These are phyloP conservation scores for Hanseniaspora hatyaiensis DNA, from an alignment of 805 yeast species.

Conservation along the genomic window DNA sequence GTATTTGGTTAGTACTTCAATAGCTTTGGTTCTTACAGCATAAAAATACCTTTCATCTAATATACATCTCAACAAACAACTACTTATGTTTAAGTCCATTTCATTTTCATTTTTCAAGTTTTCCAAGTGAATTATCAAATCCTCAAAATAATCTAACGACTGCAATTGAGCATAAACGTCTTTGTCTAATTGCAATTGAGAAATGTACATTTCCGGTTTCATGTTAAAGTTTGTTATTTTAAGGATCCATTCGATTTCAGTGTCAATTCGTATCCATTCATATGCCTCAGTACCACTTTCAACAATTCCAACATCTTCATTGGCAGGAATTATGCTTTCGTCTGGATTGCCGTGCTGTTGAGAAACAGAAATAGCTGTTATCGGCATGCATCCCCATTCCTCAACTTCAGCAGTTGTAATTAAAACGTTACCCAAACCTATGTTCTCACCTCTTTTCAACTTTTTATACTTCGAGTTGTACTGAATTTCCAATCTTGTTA, in stretches of 20 bases:
- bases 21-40: slow-evolving; percentile 83
- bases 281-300: slow-evolving; percentile 53
- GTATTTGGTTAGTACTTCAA: slow-evolving; percentile 57
- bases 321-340: slow-evolving; percentile 22
- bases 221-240: slow-evolving; percentile 58
- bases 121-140: slow-evolving; percentile 23
- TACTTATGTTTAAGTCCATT: slow-evolving; percentile 56
- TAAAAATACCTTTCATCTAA: slow-evolving; percentile 78
- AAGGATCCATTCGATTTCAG: slow-evolving; percentile 95
- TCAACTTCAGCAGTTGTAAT: slow-evolving; percentile 22
- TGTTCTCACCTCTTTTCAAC: slow-evolving; percentile 40
- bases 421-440: slow-evolving; percentile 27
- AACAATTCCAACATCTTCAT: slow-evolving; percentile 23
- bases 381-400: slow-evolving; percentile 17
- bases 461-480: slow-evolving; percentile 89
- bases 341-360: too few relatives aligned
- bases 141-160: slow-evolving; percentile 63
- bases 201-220: slow-evolving; percentile 88
- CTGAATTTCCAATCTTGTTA: slow-evolving; percentile 82
- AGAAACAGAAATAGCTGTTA: not conserved
- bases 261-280: slow-evolving; percentile 96
- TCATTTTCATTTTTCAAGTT: slow-evolving; percentile 15
- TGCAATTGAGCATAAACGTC: slow-evolving; percentile 93
- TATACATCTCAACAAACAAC: slow-evolving; percentile 64
- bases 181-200: slow-evolving; percentile 86